phyloP scores from a whole-genome alignment of 106 monocot species.

The Dendrobium huoshanense region DNA sequence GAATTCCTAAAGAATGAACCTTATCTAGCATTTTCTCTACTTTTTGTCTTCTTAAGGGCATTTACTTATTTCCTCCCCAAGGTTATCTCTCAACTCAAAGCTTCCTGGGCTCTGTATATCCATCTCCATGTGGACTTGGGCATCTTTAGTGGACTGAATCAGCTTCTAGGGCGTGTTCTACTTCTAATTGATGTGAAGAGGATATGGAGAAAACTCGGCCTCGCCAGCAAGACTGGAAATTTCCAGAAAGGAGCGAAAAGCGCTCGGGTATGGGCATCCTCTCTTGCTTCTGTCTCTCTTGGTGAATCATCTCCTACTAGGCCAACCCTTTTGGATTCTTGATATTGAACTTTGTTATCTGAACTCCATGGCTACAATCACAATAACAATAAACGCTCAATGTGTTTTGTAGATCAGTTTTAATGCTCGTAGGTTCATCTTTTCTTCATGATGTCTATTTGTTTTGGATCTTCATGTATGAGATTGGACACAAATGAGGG shows the following conservation, averaged over 20 bases:
- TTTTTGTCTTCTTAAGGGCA: slow-evolving; percentile 48
- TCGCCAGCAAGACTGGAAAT: slow-evolving; percentile 56
- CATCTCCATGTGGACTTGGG: slow-evolving; percentile 35
- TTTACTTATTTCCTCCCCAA: slow-evolving; percentile 28
- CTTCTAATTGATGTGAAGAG: slow-evolving; percentile 52
- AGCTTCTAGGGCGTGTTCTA: slow-evolving; percentile 35
- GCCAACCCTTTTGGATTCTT: slow-evolving; percentile 7
- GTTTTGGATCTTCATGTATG: neutral
- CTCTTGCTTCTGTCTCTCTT: slow-evolving; percentile 78
- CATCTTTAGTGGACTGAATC: slow-evolving; percentile 45
- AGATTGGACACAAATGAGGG: neutral
- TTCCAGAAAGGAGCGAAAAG: slow-evolving; percentile 69
- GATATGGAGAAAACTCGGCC: slow-evolving; percentile 54
- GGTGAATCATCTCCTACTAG: slow-evolving; percentile 52
- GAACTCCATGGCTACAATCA: neutral
- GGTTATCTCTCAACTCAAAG: slow-evolving; percentile 27
- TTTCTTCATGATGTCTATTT: neutral
- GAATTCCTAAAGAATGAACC: slow-evolving; percentile 52
- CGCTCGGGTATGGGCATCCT: slow-evolving; percentile 82
- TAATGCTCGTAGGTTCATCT: neutral
- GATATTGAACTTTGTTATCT: neutral
- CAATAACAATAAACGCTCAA: neutral
- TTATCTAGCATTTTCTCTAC: slow-evolving; percentile 37
- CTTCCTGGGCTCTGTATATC: slow-evolving; percentile 19
- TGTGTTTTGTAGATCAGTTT: neutral